These are phyloP conservation scores for Gnaphalium uliginosum DNA, from an alignment of 129 eudicot genomes.

Conservation along the genomic window DNA sequence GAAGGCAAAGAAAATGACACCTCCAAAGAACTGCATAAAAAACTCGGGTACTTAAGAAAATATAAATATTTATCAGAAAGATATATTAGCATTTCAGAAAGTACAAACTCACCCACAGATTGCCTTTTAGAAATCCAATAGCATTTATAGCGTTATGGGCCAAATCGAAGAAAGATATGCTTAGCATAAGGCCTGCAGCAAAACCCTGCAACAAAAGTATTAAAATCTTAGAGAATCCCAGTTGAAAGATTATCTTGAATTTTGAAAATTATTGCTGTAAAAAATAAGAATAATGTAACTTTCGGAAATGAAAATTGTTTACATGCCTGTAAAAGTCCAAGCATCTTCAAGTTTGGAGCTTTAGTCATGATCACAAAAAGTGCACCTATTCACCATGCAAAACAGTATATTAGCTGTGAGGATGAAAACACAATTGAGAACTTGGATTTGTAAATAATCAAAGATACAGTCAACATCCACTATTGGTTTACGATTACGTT, in stretches of 20 bases:
- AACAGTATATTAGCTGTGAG: slow-evolving; percentile 19
- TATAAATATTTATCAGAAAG: not conserved
- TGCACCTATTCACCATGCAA: slow-evolving; percentile 66
- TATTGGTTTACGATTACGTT: not conserved
- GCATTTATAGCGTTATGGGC: slow-evolving; percentile 97
- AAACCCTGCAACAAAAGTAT: slow-evolving; percentile 64
- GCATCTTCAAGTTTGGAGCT: slow-evolving; percentile 94
- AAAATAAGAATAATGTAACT: not conserved
- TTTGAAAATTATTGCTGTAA: not conserved
- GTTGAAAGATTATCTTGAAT: not conserved
- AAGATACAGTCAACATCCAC: slow-evolving; percentile 12
- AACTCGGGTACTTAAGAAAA: slow-evolving; percentile 10
- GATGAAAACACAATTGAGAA: slow-evolving; percentile 6
- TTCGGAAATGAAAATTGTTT: not conserved
- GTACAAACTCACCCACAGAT: slow-evolving; percentile 70
- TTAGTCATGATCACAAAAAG: slow-evolving; percentile 70
- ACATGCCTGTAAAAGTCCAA: slow-evolving; percentile 87
- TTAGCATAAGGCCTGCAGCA: slow-evolving; percentile 99
- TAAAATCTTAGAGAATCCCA: not conserved
- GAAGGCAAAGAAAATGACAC: slow-evolving; percentile 89
- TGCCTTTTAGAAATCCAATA: slow-evolving; percentile 91
- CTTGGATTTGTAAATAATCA: not conserved
- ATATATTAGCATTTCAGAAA: slow-evolving; percentile 16
- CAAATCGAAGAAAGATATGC: slow-evolving; percentile 97
- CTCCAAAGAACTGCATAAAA: slow-evolving; percentile 82